Evolutionary conservation across 2,329 filamentous ascomycete species (phyloP), one percentile per base, ranked within the genome.

Genomic region (Zymoseptoria crescenta): DNA sequence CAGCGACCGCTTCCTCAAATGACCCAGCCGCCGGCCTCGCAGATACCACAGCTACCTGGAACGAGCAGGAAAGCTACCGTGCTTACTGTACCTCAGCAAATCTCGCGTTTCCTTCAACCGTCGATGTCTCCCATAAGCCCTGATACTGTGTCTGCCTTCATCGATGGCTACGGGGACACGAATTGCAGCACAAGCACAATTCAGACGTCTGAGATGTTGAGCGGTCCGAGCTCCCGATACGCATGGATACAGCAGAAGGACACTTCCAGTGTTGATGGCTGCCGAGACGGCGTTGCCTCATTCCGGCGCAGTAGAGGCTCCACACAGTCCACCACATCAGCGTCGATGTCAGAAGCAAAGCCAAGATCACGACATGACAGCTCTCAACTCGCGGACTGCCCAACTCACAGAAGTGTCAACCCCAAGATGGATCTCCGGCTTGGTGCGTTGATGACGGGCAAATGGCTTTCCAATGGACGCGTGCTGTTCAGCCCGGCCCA

Each of bases 381-480:
- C 35, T 7, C 16, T 45, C 16, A 16, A 13, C n/a, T 45, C 49
- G 64, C 64, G 10, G 68, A 70, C 53, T 67, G 72, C 28, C 70
- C 75, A 29, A 72, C 16, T 55, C 24, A 8, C 56, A 57, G 59
- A 67, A 69, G 72, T 51, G 74, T 73, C 16, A 69, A 71, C 4
- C 74, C 85, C 24, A 0, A 86, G 87, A 87, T 91, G 62, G 91
- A 91, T 68, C 80, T 94, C 21, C 82, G 89, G 1, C 86, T 91
- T 16, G 89, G 87, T 4, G 91, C 89, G 1, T 85, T 94, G 78
- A 91, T 89, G 61, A 89, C 91, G 24, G 91, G 87, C 79, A 92
- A 92, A 70, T 94, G 89, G 89, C 81, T 94, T 24, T 90, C 87
- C 0, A 93, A 93, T 70, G 89, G 89, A 1, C 87, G 91, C 65